Base-by-base conservation (phyloP, 2,329 filamentous ascomycete species). In the Didymellaceae sp. region DNA sequence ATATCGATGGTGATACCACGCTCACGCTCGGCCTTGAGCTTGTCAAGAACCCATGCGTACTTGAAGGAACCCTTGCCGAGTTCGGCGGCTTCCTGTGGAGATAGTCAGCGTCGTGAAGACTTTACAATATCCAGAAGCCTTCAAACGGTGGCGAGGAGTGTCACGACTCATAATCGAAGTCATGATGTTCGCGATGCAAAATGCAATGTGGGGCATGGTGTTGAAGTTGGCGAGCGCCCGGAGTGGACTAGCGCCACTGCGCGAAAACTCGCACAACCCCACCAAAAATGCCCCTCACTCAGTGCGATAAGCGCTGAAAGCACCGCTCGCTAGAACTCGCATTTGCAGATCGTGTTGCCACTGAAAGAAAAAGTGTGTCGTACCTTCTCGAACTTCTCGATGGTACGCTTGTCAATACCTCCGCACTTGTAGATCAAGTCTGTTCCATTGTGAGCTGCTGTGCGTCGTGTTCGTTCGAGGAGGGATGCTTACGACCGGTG, bases 381-480 rank as follows among this genome's bases (percentile, higher is more conserved):
- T 81, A 95, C 91, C 91, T 99, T 99, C 92, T 99, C 94, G 88
- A 99, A 99, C 90, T 99, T 99, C 89, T 99, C 94, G 79, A 99
- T 99, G 81, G 93, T 97, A 91, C 94, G 93, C 87, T 93, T 91
- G 90, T 99, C 94, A 78, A 97, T 99, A 91, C 94, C 94, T 89
- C 94, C 94, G 86, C 94, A 97, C 89, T 99, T 93, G 91, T 97
- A 97, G 90, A 99, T 97, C 87, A 99, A 88, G 85, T 81, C 77
- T 80, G 74, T 93, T 79, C 70, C 73, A 66, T 68, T 66, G 66
- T 72, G 57, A 66, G 61, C 56, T 57, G 38, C 41, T 61, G 55
- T 53, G 57, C 58, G 57, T 57, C 61, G 67, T 62, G 54, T 43
- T 62, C 42, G 66, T 55, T 66, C 58, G 63, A 59, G 51, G 46